Conservation (phyloP, 257 asterid genomes). For the Marsdenia floribunda region DNA sequence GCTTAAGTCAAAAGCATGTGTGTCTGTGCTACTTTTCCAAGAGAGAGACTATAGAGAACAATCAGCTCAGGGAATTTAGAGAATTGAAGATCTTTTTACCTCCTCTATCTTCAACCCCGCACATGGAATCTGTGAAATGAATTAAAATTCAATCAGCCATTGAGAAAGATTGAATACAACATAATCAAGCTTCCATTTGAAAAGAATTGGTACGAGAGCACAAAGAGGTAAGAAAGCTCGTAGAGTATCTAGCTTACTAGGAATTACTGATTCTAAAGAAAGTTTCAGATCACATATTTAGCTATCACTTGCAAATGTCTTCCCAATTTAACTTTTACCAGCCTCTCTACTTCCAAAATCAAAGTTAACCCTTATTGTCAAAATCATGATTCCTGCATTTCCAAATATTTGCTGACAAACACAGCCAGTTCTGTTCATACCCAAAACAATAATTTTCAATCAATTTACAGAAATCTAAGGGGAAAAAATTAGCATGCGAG, state of each 20-base stretch:
- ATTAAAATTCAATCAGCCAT: background rate
- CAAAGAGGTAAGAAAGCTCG: background rate
- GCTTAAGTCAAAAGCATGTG: background rate
- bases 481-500: background rate
- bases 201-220: background rate
- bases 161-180: background rate
- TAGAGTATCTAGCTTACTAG: background rate
- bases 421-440: background rate
- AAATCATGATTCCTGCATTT: background rate
- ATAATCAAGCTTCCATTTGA: too few species aligned
- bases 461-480: background rate
- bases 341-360: background rate
- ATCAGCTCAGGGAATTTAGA: background rate
- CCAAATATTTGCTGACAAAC: background rate
- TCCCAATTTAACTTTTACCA: background rate
- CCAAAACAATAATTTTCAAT: background rate
- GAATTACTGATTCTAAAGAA: background rate
- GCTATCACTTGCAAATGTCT: background rate
- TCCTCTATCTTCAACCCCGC: constrained; percentile 69
- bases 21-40: background rate
- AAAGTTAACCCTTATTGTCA: background rate
- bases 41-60: background rate
- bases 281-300: background rate
- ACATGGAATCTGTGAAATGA: constrained; percentile 53
- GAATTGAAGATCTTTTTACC: constrained; percentile 35